Percentiles rank a stretch among this genome's conserved stretches.
phyloP scores from a whole-genome alignment of 106 monocot genomes.

The Hemerocallis citrina region DNA sequence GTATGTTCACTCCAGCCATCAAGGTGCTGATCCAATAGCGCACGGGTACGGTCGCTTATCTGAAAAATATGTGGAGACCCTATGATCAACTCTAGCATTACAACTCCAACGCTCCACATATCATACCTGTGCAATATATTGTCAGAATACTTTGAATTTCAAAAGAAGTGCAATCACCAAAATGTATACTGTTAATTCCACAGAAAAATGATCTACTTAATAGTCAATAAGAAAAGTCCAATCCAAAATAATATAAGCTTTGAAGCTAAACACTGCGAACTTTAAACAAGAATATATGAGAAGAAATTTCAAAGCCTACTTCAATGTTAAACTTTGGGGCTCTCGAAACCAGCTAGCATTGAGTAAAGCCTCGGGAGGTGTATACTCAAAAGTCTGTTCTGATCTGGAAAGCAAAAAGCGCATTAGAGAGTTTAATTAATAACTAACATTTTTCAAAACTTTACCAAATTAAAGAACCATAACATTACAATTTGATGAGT shows the following conservation, averaged over 20 bases:
- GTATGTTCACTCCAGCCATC: slow-evolving; percentile 74
- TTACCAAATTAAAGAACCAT: not conserved
- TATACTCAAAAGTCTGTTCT: slow-evolving; percentile 86
- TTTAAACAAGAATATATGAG: not conserved
- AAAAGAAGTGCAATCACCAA: not conserved
- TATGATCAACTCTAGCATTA: slow-evolving; percentile 82
- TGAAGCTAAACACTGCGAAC: not conserved
- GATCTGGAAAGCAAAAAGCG: slow-evolving; percentile 37
- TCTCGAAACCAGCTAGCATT: slow-evolving; percentile 78
- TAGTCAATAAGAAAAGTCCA: not conserved
- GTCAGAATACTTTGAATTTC: not conserved
- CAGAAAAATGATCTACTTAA: too few species aligned
- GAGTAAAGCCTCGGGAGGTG: slow-evolving; percentile 85
- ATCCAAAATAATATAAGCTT: not conserved
- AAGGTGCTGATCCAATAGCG: slow-evolving; percentile 70
- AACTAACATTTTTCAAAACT: not conserved
- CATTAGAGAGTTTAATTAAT: not conserved
- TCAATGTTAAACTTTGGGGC: slow-evolving; percentile 34
- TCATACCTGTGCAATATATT: slow-evolving; percentile 57
- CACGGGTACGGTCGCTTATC: slow-evolving; percentile 62
- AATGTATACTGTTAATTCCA: not conserved
- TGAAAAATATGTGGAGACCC: slow-evolving; percentile 86
- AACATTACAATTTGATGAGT: not conserved
- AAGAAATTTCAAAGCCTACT: slow-evolving; percentile 35
- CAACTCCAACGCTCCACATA: slow-evolving; percentile 91